A percentile compares a stretch with the other conserved stretches of the same genome.
Evolutionary conservation across 176 grass and related monocot genomes (phyloP).

Genomic region (Luzula sylvatica): DNA sequence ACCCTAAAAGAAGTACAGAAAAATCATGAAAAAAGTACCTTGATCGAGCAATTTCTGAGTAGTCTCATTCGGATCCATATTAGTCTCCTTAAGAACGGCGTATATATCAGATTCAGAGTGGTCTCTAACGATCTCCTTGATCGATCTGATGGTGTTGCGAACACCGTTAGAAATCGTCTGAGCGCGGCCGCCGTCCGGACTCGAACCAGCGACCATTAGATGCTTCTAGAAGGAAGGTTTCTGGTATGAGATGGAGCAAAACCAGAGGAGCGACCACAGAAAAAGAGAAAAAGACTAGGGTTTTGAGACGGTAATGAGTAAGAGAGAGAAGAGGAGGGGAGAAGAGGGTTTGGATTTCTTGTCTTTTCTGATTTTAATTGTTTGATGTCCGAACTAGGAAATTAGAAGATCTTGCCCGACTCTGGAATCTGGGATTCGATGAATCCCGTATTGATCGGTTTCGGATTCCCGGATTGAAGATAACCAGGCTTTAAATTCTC

Average conservation of each 20-base stretch:
- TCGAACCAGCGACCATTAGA: slow-evolving; percentile 16
- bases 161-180: slow-evolving; percentile 18
- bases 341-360: slow-evolving; percentile 7
- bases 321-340: slow-evolving; percentile 4
- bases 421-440: too few relatives aligned
- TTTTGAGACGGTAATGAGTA: slow-evolving; percentile 2
- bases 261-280: too few relatives aligned
- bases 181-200: slow-evolving; percentile 22
- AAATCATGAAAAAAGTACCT: slow-evolving; percentile 20
- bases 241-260: background rate
- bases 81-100: slow-evolving; percentile 59
- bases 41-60: slow-evolving; percentile 82
- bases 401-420: too few relatives aligned
- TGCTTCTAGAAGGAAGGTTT: background rate
- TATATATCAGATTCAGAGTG: slow-evolving; percentile 84
- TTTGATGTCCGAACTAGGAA: too few relatives aligned
- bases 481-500: too few relatives aligned
- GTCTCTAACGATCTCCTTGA: slow-evolving; percentile 79
- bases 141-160: slow-evolving; percentile 54
- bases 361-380: too few relatives aligned
- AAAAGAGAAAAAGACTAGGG: background rate
- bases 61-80: slow-evolving; percentile 93
- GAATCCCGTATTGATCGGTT: too few relatives aligned
- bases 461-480: too few relatives aligned
- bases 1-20: background rate